These are phyloP conservation scores for Zanthoxylum bungeanum DNA, from an alignment of 345 rosid genomes.

Conservation along the genomic window DNA sequence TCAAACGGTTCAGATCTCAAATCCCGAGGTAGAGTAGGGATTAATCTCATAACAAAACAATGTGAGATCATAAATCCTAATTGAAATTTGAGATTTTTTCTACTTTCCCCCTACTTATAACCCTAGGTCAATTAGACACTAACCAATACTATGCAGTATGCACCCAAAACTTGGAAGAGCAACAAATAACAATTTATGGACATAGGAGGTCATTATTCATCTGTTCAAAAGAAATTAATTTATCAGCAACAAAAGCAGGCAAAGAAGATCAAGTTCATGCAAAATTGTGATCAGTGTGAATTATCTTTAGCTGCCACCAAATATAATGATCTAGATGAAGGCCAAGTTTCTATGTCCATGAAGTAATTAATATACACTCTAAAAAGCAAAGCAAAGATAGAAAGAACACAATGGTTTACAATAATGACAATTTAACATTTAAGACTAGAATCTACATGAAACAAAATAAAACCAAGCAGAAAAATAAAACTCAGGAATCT, in stretches of 20 bases:
- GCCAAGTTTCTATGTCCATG: neutral
- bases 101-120: too few relatives aligned
- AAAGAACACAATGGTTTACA: neutral
- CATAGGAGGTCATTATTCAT: neutral
- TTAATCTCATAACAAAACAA: too few relatives aligned
- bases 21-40: too few relatives aligned
- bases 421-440: neutral
- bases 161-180: neutral
- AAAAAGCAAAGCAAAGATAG: neutral
- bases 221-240: neutral
- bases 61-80: too few relatives aligned
- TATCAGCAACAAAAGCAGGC: neutral
- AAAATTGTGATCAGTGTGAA: too few relatives aligned
- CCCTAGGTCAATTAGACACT: neutral
- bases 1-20: too few relatives aligned
- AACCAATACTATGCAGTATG: neutral
- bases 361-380: neutral
- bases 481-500: neutral
- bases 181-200: neutral
- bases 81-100: too few relatives aligned
- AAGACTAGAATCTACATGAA: neutral
- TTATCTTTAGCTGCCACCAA: too few relatives aligned
- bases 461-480: neutral
- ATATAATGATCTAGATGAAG: neutral
- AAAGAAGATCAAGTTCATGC: neutral